These are phyloP conservation scores for Caloboletus firmus DNA, from an alignment of 1,284 basidiomycete genomes.

Conservation along the genomic window DNA sequence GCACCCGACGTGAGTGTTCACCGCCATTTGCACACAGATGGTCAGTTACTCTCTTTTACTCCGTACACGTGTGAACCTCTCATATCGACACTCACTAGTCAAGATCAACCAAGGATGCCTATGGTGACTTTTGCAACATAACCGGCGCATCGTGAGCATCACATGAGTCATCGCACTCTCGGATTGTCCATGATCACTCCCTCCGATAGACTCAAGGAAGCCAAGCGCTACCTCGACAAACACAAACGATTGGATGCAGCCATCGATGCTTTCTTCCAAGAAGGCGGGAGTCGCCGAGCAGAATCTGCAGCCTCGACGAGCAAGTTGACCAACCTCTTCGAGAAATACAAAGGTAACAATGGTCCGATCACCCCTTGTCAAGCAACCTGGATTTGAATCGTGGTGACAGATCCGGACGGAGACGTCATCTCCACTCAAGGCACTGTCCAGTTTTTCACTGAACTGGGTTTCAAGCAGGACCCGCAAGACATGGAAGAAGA, in stretches of 20 bases:
- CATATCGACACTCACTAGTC: slow-evolving; percentile 12
- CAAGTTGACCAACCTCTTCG: slow-evolving; percentile 67
- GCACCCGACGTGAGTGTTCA: background rate
- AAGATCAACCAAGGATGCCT: slow-evolving; percentile 20
- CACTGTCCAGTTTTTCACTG: slow-evolving; percentile 65
- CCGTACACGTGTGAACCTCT: too few species aligned
- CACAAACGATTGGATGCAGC: slow-evolving; percentile 73
- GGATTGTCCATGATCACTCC: slow-evolving; percentile 4
- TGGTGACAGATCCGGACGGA: slow-evolving; percentile 49
- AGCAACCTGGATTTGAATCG: background rate
- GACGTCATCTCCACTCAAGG: slow-evolving; percentile 71
- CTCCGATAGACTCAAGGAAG: slow-evolving; percentile 51
- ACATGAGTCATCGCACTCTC: slow-evolving; percentile 30
- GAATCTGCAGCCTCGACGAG: slow-evolving; percentile 44
- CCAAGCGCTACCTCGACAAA: slow-evolving; percentile 70
- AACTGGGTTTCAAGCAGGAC: slow-evolving; percentile 29
- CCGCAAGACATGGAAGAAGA: slow-evolving; percentile 60
- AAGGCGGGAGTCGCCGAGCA: slow-evolving; percentile 34
- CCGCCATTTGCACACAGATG: slow-evolving; percentile 4
- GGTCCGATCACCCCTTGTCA: slow-evolving; percentile 3
- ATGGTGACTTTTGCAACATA: slow-evolving; percentile 57
- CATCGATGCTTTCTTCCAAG: slow-evolving; percentile 73
- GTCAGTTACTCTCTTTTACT: slow-evolving; percentile 1
- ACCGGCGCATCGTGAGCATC: slow-evolving; percentile 68
- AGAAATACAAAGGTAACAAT: slow-evolving; percentile 71